phyloP scores from a whole-genome alignment of 2,329 filamentous ascomycete species.

The Daldinia eschscholtzii region DNA sequence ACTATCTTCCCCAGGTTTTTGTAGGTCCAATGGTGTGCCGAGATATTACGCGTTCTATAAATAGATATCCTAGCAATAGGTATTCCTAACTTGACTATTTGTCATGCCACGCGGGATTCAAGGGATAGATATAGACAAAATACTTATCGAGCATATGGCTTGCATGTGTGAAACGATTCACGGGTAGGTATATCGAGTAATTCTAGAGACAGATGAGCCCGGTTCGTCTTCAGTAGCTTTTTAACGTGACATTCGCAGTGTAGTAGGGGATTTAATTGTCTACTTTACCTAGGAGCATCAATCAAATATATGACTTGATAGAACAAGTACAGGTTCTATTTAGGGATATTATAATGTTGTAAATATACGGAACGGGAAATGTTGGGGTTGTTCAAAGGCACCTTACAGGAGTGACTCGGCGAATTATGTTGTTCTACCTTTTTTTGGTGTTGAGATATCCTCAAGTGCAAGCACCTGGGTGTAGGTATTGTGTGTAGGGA shows the following conservation, averaged over 20 bases:
- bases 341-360: too few species aligned
- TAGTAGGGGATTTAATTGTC: not conserved
- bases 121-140: not conserved
- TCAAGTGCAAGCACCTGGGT: not conserved
- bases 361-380: not conserved
- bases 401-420: too few species aligned
- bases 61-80: slow-evolving; percentile 1
- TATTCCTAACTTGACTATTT: not conserved
- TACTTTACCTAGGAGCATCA: not conserved
- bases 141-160: not conserved
- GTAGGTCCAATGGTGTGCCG: not conserved
- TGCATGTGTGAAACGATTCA: not conserved
- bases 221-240: not conserved
- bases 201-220: not conserved
- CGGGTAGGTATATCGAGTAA: not conserved
- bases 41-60: not conserved
- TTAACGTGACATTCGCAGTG: not conserved
- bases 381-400: too few species aligned
- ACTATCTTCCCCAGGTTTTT: not conserved
- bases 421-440: too few species aligned
- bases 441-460: not conserved
- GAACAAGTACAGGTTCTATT: too few species aligned
- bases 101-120: not conserved
- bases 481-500: not conserved
- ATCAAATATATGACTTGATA: not conserved